These are phyloP conservation scores for Scytalidium sp. DNA, from an alignment of 2,329 filamentous ascomycete species.

Conservation along the genomic window DNA sequence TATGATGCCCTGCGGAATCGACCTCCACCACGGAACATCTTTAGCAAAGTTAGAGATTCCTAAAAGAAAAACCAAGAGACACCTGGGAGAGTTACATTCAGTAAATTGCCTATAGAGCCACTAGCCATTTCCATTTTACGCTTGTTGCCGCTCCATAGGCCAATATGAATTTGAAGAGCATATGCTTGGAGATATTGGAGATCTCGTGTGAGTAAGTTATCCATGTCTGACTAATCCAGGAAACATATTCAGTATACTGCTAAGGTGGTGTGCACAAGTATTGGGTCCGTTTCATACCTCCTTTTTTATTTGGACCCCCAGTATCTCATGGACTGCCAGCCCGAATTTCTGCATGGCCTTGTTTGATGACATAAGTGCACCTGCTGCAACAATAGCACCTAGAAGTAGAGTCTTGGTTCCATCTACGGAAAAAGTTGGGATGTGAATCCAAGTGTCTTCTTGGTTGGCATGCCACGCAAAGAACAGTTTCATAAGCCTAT, in stretches of 20 bases:
- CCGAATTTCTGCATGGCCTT: slow-evolving; percentile 3
- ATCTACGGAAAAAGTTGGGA: background rate
- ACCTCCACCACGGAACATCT: slow-evolving; percentile 48
- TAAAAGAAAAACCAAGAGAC: too few species aligned
- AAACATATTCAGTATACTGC: background rate
- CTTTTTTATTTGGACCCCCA: background rate
- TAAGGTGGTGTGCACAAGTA: background rate
- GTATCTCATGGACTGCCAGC: slow-evolving; percentile 4
- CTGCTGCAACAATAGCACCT: slow-evolving; percentile 1
- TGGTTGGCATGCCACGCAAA: background rate
- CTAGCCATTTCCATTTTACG: slow-evolving; percentile 56
- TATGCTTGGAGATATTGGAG: slow-evolving; percentile 48
- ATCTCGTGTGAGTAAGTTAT: slow-evolving; percentile 46
- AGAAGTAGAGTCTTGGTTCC: background rate
- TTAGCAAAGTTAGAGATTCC: slow-evolving; percentile 48
- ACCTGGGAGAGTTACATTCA: background rate
- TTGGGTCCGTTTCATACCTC: slow-evolving; percentile 1
- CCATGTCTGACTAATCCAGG: slow-evolving; percentile 36
- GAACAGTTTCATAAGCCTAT: background rate
- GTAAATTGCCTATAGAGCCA: slow-evolving; percentile 33
- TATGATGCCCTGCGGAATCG: slow-evolving; percentile 47
- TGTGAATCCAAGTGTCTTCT: background rate
- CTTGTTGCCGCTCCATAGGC: slow-evolving; percentile 55
- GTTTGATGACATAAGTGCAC: background rate
- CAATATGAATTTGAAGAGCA: slow-evolving; percentile 45